Evolutionary conservation across 2,329 filamentous ascomycete species (phyloP).

Genomic region (Penicillium sp.): DNA sequence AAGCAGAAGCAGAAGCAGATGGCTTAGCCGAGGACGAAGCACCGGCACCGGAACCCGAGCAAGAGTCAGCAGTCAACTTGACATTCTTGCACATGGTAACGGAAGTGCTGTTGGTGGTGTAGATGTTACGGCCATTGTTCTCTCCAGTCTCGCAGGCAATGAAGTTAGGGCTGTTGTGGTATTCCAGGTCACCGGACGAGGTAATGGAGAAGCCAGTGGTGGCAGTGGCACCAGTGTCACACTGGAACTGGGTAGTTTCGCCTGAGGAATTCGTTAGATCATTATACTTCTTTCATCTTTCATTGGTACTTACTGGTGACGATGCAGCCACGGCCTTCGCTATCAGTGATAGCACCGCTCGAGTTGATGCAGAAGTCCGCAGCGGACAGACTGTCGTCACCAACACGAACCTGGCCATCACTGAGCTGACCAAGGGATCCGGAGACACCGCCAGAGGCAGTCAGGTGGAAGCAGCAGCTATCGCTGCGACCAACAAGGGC

Average conservation of each 20-base stretch:
- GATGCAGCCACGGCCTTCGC: slow-evolving; percentile 61
- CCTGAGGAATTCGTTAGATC: slow-evolving; percentile 35
- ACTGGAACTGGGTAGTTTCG: slow-evolving; percentile 61
- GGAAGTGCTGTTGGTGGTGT: slow-evolving; percentile 35
- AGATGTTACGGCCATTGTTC: slow-evolving; percentile 44
- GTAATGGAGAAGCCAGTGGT: slow-evolving; percentile 58
- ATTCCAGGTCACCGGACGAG: slow-evolving; percentile 55
- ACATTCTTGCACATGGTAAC: slow-evolving; percentile 38
- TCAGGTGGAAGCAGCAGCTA: slow-evolving; percentile 56
- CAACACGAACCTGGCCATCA: slow-evolving; percentile 64
- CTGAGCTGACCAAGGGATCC: slow-evolving; percentile 61
- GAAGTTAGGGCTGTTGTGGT: slow-evolving; percentile 55
- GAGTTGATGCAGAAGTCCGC: slow-evolving; percentile 58
- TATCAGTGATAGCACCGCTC: slow-evolving; percentile 57
- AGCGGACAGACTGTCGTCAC: slow-evolving; percentile 46
- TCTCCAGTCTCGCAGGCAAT: slow-evolving; percentile 61
- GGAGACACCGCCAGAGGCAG: slow-evolving; percentile 49
- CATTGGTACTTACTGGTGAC: slow-evolving; percentile 54
- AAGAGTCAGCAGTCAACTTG: slow-evolving; percentile 37
- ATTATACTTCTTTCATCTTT: not conserved
- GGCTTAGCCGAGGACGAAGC: slow-evolving; percentile 7
- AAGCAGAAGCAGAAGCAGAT: not conserved
- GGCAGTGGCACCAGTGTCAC: slow-evolving; percentile 55
- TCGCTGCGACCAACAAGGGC: slow-evolving; percentile 41
- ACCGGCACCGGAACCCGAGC: slow-evolving; percentile 26